phyloP scores from a whole-genome alignment of 2,329 filamentous ascomycete genomes.

The Verticillium nubilum region DNA sequence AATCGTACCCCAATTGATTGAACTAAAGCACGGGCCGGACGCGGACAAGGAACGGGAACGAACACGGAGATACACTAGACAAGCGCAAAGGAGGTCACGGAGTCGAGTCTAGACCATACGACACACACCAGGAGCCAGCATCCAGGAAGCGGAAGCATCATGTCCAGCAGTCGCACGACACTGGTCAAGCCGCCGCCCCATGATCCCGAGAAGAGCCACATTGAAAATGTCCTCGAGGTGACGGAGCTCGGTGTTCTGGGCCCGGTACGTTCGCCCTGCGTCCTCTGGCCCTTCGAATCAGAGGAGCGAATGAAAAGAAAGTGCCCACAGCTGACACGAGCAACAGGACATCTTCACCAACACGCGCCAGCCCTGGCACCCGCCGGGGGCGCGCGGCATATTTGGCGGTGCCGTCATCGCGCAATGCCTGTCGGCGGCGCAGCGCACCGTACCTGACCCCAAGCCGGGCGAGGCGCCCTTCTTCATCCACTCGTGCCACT shows the following conservation, averaged over 20 bases:
- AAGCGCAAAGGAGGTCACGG: too few species aligned
- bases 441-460: slow-evolving; percentile 73
- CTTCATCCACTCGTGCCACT: slow-evolving; percentile 92
- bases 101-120: neutral
- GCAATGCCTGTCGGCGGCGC: slow-evolving; percentile 82
- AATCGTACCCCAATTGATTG: too few species aligned
- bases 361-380: slow-evolving; percentile 85
- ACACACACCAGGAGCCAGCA: neutral
- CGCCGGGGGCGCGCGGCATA: slow-evolving; percentile 84
- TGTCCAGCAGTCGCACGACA: slow-evolving; percentile 36
- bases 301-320: too few species aligned
- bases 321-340: too few species aligned
- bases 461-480: slow-evolving; percentile 38
- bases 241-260: slow-evolving; percentile 73
- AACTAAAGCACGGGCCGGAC: too few species aligned
- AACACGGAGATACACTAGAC: too few species aligned
- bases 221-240: slow-evolving; percentile 86
- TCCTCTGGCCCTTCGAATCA: too few species aligned
- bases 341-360: slow-evolving; percentile 90
- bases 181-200: slow-evolving; percentile 71
- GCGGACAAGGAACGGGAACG: too few species aligned
- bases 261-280: slow-evolving; percentile 61
- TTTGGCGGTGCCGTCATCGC: slow-evolving; percentile 92
- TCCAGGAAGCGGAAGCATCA: slow-evolving; percentile 6
- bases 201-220: slow-evolving; percentile 67